Evolutionary conservation across 768 basidiomycete genomes (phyloP), one percentile per base, ranked within the genome.

Genomic region (Botryobasidium botryosum): DNA sequence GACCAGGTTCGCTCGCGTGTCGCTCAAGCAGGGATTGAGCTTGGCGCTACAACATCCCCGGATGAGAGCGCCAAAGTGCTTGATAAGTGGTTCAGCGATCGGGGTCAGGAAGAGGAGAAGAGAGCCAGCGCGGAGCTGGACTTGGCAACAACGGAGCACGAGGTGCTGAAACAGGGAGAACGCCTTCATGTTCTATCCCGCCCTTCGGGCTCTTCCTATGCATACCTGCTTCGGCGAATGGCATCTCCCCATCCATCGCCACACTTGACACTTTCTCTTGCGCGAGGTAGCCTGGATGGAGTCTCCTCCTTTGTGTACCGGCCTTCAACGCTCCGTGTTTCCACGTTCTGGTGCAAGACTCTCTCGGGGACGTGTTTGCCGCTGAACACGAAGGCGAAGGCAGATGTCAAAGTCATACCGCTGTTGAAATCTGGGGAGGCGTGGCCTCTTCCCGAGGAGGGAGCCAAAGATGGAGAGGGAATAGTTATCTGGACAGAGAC

Each of bases 1-100:
- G 86, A 96, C 60, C 94, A 99, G 61, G 78, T 96, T 7, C 79
- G 94, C 32, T 86, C 80, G 81, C 72, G 77, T 20, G 66, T 92
- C 27, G 90, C 90, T 13, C 69, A 84, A 43, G 74, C 77, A 17
- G 77, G 77, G 21, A 62, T 96, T 5, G 83, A 86, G 53, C 62
- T 83, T 8, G 70, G 70, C 5, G 40, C 41, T 35, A 17, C 31
- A 21, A 18, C 20, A 35, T 25, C 35, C 25, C 17, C n/a, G 21
- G 13, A 15, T 3, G 61, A 59, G 1, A 62, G 63, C 25, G 62
- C n/a, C n/a, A n/a, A n/a, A n/a, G n/a, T n/a, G n/a, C 39, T 21
- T 33, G 23, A 18, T 1, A 26, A 17, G 7, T 15, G 17, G 24
- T 12, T 8, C 38, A 13, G 12, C 12, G 12, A 10, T 29, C 43